phyloP scores from a whole-genome alignment of 1,284 basidiomycete species.

The Naganishia sp. region DNA sequence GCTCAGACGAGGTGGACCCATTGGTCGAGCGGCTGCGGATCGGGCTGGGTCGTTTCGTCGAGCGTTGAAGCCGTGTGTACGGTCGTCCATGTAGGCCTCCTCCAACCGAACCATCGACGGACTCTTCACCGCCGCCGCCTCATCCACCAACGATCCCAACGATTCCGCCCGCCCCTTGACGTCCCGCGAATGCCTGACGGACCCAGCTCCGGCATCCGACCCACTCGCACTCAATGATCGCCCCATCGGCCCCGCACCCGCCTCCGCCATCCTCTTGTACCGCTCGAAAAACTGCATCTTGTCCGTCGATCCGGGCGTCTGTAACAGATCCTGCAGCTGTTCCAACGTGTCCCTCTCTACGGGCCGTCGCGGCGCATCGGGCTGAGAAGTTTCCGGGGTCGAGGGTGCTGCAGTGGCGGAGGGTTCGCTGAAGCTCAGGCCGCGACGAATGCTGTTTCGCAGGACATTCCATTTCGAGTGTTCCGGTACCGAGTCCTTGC shows the following conservation, averaged over 20 bases:
- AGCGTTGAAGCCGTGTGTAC: constrained; percentile 46
- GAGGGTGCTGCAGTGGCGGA: neutral
- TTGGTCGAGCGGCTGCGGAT: neutral
- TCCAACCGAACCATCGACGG: constrained; percentile 18
- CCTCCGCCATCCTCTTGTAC: constrained; percentile 53
- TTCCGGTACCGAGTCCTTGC: neutral
- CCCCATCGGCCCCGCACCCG: constrained; percentile 20
- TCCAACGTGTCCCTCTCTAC: no score
- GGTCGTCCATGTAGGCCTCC: constrained; percentile 34
- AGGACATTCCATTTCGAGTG: constrained; percentile 10
- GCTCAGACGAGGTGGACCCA: constrained; percentile 35
- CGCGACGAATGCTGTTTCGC: constrained; percentile 6
- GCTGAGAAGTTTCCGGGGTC: no score
- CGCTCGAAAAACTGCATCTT: constrained; percentile 59
- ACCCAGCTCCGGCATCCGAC: no score
- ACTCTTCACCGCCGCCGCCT: constrained; percentile 3
- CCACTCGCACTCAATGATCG: constrained; percentile 11
- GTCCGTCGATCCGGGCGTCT: constrained; percentile 23
- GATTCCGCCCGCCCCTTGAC: neutral
- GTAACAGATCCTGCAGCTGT: neutral
- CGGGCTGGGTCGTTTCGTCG: neutral
- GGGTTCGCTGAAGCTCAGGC: neutral
- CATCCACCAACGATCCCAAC: constrained; percentile 11
- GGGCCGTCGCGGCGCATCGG: no score
- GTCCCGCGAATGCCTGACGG: neutral